Conservation (phyloP, 176 grass and related monocot species). For the Bromus sterilis region DNA sequence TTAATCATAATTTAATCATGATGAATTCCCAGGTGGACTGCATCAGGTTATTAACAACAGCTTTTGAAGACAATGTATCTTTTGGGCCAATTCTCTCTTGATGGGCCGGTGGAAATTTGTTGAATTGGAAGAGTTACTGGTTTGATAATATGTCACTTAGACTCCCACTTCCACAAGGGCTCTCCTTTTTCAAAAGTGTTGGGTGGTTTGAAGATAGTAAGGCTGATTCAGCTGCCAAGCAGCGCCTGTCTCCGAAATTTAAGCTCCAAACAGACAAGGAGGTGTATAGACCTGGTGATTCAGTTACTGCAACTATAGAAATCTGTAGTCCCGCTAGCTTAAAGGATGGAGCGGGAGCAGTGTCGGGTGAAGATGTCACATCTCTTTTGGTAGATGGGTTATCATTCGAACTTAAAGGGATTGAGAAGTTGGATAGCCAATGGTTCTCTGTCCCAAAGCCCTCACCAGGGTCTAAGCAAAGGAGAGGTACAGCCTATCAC, state of each 20-base stretch:
- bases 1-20: not conserved
- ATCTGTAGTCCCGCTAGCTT: conserved; percentile 38
- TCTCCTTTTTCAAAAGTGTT: conserved; percentile 70
- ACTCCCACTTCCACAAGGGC: conserved; percentile 44
- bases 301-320: conserved; percentile 56
- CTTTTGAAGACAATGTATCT: not conserved
- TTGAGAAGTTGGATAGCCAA: conserved; percentile 89
- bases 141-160: conserved; percentile 55
- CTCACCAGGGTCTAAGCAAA: conserved; percentile 68
- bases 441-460: conserved; percentile 80
- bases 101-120: not conserved
- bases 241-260: conserved; percentile 52
- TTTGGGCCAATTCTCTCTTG: not conserved
- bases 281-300: conserved; percentile 72
- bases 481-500: conserved; percentile 50
- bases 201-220: conserved; percentile 74
- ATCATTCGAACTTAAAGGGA: conserved; percentile 76
- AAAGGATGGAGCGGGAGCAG: conserved; percentile 26
- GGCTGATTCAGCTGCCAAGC: conserved; percentile 21
- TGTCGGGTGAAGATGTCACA: not conserved
- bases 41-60: not conserved
- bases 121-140: conserved; percentile 2
- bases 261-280: conserved; percentile 88
- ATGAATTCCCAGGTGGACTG: not conserved
- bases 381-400: conserved; percentile 72